phyloP scores from a whole-genome alignment of 2,329 filamentous ascomycete species.

The Macroventuria anomochaeta region DNA sequence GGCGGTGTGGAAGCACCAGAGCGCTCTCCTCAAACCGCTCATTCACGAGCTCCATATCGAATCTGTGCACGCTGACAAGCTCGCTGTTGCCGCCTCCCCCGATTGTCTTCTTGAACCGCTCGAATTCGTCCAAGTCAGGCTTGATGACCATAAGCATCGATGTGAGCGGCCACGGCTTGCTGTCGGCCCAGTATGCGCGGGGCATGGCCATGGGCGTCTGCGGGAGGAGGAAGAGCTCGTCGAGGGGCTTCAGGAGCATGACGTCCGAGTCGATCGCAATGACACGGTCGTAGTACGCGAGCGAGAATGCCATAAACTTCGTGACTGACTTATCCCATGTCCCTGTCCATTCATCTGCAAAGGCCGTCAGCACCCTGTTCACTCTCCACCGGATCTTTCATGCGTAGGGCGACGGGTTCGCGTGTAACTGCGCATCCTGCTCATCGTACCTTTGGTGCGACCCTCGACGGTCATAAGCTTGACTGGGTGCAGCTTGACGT shows the following conservation, averaged over 20 bases:
- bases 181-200: constrained; percentile 72
- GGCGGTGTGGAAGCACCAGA: constrained; percentile 68
- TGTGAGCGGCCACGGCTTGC: constrained; percentile 61
- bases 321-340: constrained; percentile 71
- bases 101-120: constrained; percentile 43
- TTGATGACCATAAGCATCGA: constrained; percentile 68
- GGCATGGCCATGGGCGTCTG: constrained; percentile 69
- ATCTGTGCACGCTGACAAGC: constrained; percentile 51
- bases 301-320: constrained; percentile 73
- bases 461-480: constrained; percentile 49
- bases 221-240: constrained; percentile 74
- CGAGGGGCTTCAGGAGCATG: constrained; percentile 67
- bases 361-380: constrained; percentile 22
- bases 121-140: constrained; percentile 62
- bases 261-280: constrained; percentile 69
- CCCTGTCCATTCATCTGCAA: constrained; percentile 42
- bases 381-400: constrained; percentile 3
- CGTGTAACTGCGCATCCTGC: constrained; percentile 14
- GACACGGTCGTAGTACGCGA: constrained; percentile 66
- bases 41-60: constrained; percentile 74
- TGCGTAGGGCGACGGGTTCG: constrained; percentile 3
- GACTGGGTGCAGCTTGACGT: constrained; percentile 58
- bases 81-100: constrained; percentile 33
- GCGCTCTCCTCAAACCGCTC: constrained; percentile 64
- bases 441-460: constrained; percentile 38